phyloP scores from a whole-genome alignment of 1,284 basidiomycete species.

The Schizophyllum amplum region DNA sequence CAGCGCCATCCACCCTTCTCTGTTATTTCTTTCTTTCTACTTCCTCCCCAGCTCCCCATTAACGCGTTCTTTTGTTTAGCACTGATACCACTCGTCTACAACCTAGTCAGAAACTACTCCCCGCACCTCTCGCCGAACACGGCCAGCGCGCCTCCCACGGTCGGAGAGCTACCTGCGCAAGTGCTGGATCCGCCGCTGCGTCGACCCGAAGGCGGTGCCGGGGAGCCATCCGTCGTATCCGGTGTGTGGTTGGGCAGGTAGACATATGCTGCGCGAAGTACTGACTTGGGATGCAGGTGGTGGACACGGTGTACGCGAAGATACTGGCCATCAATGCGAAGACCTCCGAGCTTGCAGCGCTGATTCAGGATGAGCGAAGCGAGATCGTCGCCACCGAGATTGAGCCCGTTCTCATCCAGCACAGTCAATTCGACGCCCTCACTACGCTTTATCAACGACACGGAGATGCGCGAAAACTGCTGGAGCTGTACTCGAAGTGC shows the following conservation, averaged over 20 bases:
- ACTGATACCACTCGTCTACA: constrained; percentile 70
- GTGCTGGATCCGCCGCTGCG: constrained; percentile 24
- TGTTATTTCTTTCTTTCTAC: constrained; percentile 14
- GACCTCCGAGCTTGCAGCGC: constrained; percentile 50
- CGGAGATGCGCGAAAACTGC: constrained; percentile 50
- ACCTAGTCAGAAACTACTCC: constrained; percentile 86
- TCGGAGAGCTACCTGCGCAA: constrained; percentile 54
- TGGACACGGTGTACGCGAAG: constrained; percentile 79
- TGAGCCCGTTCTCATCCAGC: constrained; percentile 46
- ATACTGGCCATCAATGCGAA: constrained; percentile 60
- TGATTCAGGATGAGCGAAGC: constrained; percentile 50
- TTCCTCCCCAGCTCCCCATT: constrained; percentile 16
- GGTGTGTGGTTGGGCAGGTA: constrained; percentile 10
- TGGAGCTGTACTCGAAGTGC: constrained; percentile 69
- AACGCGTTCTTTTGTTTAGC: constrained; percentile 31
- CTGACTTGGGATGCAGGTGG: constrained; percentile 36
- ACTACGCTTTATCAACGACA: constrained; percentile 54
- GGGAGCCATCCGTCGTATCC: constrained; percentile 15
- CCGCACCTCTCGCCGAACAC: constrained; percentile 74
- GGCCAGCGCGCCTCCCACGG: constrained; percentile 54
- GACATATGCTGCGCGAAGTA: too few species aligned
- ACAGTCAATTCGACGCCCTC: constrained; percentile 55
- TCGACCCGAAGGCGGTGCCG: constrained; percentile 17
- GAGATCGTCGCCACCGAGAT: constrained; percentile 56
- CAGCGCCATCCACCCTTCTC: constrained; percentile 18